These are phyloP conservation scores for Coniferiporia sulphurascens DNA, from an alignment of 1,284 basidiomycete genomes.

Conservation along the genomic window DNA sequence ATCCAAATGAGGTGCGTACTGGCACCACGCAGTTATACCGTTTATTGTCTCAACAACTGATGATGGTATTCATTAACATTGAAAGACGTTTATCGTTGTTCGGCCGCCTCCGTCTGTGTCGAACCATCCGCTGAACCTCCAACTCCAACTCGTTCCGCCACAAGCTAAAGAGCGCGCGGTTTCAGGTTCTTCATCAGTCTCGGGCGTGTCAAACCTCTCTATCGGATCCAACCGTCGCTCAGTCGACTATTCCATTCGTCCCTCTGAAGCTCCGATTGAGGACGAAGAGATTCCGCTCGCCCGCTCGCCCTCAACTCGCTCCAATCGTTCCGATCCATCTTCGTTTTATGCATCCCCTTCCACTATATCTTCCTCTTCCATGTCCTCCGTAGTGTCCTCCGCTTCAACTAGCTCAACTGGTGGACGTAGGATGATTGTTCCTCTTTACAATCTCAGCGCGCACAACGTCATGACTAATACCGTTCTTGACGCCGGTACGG, in stretches of 20 bases:
- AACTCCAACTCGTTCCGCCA: constrained; percentile 87
- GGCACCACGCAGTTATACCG: neutral
- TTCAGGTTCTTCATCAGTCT: constrained; percentile 10
- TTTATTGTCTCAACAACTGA: no score
- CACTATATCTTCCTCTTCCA: constrained; percentile 24
- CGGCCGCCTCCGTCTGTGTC: constrained; percentile 79
- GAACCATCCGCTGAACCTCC: constrained; percentile 88
- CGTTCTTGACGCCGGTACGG: constrained; percentile 90
- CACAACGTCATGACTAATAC: constrained; percentile 92
- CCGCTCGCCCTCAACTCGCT: constrained; percentile 30
- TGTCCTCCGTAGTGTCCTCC: constrained; percentile 45
- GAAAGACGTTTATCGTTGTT: constrained; percentile 85
- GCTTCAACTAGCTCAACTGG: constrained; percentile 43
- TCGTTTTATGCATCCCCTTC: constrained; percentile 44
- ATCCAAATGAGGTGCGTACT: constrained; percentile 50
- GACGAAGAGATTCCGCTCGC: constrained; percentile 28
- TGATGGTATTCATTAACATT: no score
- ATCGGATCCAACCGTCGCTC: constrained; percentile 38
- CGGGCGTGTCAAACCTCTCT: constrained; percentile 27
- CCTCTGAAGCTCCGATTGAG: constrained; percentile 32
- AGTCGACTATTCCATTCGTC: constrained; percentile 18
- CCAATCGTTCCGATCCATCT: constrained; percentile 41
- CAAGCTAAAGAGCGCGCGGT: constrained; percentile 40
- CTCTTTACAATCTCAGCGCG: constrained; percentile 89
- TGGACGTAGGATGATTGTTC: constrained; percentile 75